A percentile compares a stretch with the other conserved stretches of the same genome.
Evolutionary conservation across 2,329 filamentous ascomycete species (phyloP).

Genomic region (Aureobasidium leucospermi): DNA sequence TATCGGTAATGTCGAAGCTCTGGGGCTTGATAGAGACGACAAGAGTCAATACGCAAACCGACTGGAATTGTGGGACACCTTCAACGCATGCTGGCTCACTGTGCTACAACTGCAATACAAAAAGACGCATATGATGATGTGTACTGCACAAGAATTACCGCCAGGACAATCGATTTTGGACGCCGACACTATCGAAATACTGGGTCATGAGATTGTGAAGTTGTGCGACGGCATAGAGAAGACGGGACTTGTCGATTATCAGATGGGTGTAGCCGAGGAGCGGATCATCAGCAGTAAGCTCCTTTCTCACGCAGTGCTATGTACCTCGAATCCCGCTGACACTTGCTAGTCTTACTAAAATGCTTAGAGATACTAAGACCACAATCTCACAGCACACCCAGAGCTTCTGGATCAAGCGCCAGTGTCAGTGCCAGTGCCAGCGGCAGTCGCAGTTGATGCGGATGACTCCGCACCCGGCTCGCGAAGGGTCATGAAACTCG

Average conservation of each 20-base stretch:
- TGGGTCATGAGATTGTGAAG: conserved; percentile 74
- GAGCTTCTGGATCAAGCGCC: background rate
- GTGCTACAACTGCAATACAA: conserved; percentile 80
- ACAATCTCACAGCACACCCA: background rate
- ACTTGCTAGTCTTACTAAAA: conserved; percentile 40
- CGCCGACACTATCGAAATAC: conserved; percentile 61
- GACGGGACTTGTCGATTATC: conserved; percentile 92
- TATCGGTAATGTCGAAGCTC: conserved; percentile 54
- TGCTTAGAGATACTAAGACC: conserved; percentile 45
- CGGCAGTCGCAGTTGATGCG: background rate
- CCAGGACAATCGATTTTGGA: conserved; percentile 58
- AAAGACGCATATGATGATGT: conserved; percentile 53
- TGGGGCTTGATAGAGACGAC: conserved; percentile 76
- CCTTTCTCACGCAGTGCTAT: background rate
- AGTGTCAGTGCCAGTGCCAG: too few species aligned
- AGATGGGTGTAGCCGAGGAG: conserved; percentile 95
- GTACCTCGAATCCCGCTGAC: conserved; percentile 14
- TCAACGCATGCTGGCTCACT: conserved; percentile 86
- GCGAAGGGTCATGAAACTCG: background rate
- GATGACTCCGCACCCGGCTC: background rate
- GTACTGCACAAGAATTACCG: conserved; percentile 49
- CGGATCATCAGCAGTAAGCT: conserved; percentile 74
- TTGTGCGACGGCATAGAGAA: conserved; percentile 82
- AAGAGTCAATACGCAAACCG: conserved; percentile 66
- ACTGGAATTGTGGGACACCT: conserved; percentile 83